Evolutionary conservation across 2,329 filamentous ascomycete species (phyloP).

Genomic region (Chaetomiaceae sp.): DNA sequence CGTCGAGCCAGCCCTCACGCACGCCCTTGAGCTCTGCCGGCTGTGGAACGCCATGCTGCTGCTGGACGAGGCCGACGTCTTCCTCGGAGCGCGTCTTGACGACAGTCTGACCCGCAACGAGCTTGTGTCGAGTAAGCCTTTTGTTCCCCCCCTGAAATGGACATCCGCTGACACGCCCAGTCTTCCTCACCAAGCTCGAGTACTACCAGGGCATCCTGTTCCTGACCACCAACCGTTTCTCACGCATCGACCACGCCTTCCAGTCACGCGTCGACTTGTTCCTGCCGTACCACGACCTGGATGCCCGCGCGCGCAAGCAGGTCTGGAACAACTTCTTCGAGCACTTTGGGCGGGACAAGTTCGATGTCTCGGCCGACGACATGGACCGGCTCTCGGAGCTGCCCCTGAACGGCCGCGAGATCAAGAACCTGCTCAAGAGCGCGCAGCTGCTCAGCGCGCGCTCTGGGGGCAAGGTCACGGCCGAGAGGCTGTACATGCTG

Average conservation of each 20-base stretch:
- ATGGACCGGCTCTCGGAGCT: conserved; percentile 37
- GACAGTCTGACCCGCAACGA: conserved; percentile 37
- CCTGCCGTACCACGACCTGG: conserved; percentile 33
- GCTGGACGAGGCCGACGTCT: conserved; percentile 29
- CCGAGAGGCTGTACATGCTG: conserved; percentile 31
- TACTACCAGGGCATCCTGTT: conserved; percentile 38
- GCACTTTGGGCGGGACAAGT: conserved; percentile 29
- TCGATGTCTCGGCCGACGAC: conserved; percentile 30
- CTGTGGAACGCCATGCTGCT: conserved; percentile 43
- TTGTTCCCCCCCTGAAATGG: neutral
- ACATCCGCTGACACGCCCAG: conserved; percentile 2
- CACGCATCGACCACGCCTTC: conserved; percentile 36
- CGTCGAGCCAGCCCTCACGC: conserved; percentile 34
- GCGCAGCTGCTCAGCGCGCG: conserved; percentile 35
- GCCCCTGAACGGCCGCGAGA: conserved; percentile 47
- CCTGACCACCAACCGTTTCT: conserved; percentile 37
- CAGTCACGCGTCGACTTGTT: conserved; percentile 35
- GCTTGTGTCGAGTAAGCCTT: conserved; percentile 31
- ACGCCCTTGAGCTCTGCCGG: conserved; percentile 34
- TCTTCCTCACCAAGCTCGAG: conserved; percentile 34
- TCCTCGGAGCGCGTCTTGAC: conserved; percentile 34
- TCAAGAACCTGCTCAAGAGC: conserved; percentile 46
- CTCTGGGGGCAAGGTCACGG: conserved; percentile 28
- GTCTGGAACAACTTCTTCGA: conserved; percentile 37
- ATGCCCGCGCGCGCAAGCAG: conserved; percentile 27